Evolutionary conservation across 345 rosid species (phyloP), one percentile per base, ranked within the genome.

Genomic region (Syzygium grande): DNA sequence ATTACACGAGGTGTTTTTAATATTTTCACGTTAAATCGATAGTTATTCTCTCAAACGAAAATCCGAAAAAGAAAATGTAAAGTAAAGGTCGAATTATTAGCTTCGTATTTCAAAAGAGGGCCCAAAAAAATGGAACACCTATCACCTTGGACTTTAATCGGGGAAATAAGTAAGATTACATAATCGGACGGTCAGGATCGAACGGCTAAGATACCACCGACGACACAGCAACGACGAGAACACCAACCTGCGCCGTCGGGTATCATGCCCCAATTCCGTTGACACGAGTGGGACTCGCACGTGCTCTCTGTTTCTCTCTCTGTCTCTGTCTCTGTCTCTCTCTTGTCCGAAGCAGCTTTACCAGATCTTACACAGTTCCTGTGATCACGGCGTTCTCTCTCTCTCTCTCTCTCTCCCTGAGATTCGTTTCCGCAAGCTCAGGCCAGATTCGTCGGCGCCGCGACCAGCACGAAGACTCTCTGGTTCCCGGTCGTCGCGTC

Each of bases 1-100:
- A 65, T 65, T 3, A 65, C 8, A 8, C 0, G 0, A 2, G 10
- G 11, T 65, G 22, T 0, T 7, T 15, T 65, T n/a, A 0, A 63
- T 63, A 63, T 63, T 29, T 13, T 63, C 29, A 16, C 10, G 12
- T 65, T 13, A 30, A 65, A 7, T 65, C 0, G 22, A 30, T 30
- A 16, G 11, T 65, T 65, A 30, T 30, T 30, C 21, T 68, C 43
- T 68, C 12, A 17, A 68, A 68, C 46, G 34, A 68, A 8, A 34
- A 17, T 34, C 11, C 13, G 5, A 34, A 34, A 68, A 68, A 34
- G 25, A 34, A 34, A 68, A 9, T 38, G 13, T 17, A 41, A 68
- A 68, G 23, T 17, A 41, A 68, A 68, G 12, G 79, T 34, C 25
- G 7, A 17, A 34, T 68, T 68, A 68, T 30, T 68, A 34, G 49